Evolutionary conservation across 352 stramenopile genomes (phyloP).

Genomic region (Pilasporangium apinafurcum): DNA sequence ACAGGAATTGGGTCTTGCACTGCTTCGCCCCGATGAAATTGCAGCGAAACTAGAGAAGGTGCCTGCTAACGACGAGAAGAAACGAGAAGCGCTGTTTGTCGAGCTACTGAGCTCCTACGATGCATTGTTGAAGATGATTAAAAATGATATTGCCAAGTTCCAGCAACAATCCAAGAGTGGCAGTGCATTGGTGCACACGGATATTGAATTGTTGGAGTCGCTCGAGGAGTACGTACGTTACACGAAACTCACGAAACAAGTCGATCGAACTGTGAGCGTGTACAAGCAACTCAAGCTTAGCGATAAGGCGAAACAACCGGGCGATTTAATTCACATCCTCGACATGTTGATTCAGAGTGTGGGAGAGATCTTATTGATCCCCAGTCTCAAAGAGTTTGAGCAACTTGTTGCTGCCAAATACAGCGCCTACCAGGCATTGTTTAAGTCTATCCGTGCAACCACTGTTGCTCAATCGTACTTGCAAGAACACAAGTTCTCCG

Average conservation of each 20-base stretch:
- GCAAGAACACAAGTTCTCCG: conserved; percentile 54
- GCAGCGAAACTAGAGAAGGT: conserved; percentile 50
- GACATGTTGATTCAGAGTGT: conserved; percentile 81
- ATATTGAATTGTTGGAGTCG: conserved; percentile 56
- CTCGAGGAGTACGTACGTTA: conserved; percentile 75
- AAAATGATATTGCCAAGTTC: conserved; percentile 50
- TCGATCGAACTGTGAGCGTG: conserved; percentile 53
- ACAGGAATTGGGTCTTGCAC: conserved; percentile 59
- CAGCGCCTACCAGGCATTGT: conserved; percentile 61
- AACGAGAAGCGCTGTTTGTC: conserved; percentile 59
- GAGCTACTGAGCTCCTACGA: conserved; percentile 75
- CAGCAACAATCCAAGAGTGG: conserved; percentile 79
- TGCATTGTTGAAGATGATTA: conserved; percentile 55
- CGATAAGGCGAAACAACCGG: conserved; percentile 32
- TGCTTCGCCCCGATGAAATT: conserved; percentile 73
- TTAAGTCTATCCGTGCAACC: conserved; percentile 53
- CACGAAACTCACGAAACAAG: conserved; percentile 67
- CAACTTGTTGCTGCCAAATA: conserved; percentile 46
- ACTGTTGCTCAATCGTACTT: conserved; percentile 68
- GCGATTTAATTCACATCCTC: conserved; percentile 73
- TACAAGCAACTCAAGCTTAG: conserved; percentile 61
- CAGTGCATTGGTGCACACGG: conserved; percentile 57
- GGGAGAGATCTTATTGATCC: conserved; percentile 68
- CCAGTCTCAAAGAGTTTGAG: conserved; percentile 46
- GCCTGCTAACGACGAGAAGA: conserved; percentile 42